Evolutionary conservation across 176 grass and related monocot species (phyloP), one percentile per base, ranked within the genome.

Genomic region (Oryza brachyantha): DNA sequence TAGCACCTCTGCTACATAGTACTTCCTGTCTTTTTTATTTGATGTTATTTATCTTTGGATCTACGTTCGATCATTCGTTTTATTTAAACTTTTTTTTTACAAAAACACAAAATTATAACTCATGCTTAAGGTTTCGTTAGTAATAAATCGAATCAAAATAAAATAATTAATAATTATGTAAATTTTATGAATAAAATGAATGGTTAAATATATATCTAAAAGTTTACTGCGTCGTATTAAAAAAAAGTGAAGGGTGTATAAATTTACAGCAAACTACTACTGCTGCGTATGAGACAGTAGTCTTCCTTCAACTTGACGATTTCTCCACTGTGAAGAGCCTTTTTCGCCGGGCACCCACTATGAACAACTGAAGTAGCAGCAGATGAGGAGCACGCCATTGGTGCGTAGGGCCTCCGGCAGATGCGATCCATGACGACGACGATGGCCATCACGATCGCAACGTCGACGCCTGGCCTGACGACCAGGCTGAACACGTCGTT

Each of bases 401-500:
- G 87, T 26, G 73, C 59, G 82, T 77, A 83, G 3, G 67, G 78
- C 43, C 5, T 87, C 61, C 37, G 87, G 41, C 89, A 94, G 31
- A 93, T 95, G 52, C 96, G 77, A 66, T 99, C 96, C 92, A 99
- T 93, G 63, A 95, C 76, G 4, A 99, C 87, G 5, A 99, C 73
- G 28, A 99, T 74, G 0, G 96, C 96, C 96, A 99, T 95, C 76
- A 95, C 32, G 11, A 86, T 83, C 4, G 83, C 60, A 29, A 39
- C 83, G 13, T 99, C 92, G 8, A 87, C 75, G 39, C 78, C 83
- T 2, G 90, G 88, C 32, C 79, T 78, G 64, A 99, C 78, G 13
- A 85, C 70, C 42, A 99, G 85, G 85, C 60, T 99, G 90, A 99
- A 99, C 63, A 99, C 96, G 42, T 99, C 96, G 69, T 94, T 78